A percentile compares a stretch with the other conserved stretches of the same genome.
Conservation (phyloP, 2,329 filamentous ascomycete genomes). For the Diaporthe ampelina region DNA sequence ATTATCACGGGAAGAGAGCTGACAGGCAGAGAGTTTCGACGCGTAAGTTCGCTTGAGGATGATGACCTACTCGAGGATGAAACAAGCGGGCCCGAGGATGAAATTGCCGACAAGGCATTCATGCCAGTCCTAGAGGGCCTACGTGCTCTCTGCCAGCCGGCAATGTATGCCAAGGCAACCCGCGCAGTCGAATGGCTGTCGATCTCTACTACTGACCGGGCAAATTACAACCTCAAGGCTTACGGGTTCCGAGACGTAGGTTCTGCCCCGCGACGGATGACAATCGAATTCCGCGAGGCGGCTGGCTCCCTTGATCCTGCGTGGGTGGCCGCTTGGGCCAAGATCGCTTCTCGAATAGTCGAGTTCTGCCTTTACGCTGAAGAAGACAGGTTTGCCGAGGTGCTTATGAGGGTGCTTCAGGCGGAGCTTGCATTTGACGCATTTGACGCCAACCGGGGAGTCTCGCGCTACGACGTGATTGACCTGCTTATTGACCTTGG, state of each 20-base stretch:
- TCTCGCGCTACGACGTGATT: not conserved
- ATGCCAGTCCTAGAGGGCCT: not conserved
- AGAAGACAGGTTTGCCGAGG: not conserved
- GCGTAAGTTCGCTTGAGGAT: not conserved
- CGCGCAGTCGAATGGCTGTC: not conserved
- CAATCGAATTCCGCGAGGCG: slow-evolving; percentile 3
- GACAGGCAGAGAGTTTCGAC: not conserved
- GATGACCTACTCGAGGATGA: too few species aligned
- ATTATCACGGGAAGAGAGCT: not conserved
- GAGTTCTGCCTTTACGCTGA: not conserved
- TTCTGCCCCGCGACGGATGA: not conserved
- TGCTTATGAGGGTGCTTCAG: not conserved
- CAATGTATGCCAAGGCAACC: not conserved
- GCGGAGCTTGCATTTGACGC: not conserved
- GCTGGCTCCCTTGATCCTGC: not conserved
- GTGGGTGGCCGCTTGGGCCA: not conserved
- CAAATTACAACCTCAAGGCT: not conserved
- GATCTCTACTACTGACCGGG: fast-evolving
- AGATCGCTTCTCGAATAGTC: not conserved
- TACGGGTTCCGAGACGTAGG: not conserved
- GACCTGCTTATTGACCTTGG: not conserved
- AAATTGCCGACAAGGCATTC: not conserved
- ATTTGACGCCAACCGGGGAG: not conserved
- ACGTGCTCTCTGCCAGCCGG: not conserved
- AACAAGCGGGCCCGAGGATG: too few species aligned